phyloP scores from a whole-genome alignment of 2,329 filamentous ascomycete species.

The Periconia digitata region DNA sequence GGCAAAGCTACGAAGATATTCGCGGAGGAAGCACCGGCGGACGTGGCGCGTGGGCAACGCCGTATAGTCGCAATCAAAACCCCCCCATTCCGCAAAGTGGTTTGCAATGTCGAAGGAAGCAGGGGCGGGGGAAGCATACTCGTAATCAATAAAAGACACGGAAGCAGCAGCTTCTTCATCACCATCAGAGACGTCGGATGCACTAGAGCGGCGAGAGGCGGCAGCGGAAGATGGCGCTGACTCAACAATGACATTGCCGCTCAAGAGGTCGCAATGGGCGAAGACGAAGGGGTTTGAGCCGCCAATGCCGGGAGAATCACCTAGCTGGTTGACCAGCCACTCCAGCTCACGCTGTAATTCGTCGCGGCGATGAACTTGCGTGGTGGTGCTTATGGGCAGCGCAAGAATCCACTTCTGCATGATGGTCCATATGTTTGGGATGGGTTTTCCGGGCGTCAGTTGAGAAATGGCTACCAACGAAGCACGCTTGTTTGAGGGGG shows the following conservation, averaged over 20 bases:
- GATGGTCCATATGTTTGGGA: constrained; percentile 91
- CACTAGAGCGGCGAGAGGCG: constrained; percentile 35
- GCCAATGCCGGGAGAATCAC: constrained; percentile 75
- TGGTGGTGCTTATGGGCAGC: constrained; percentile 71
- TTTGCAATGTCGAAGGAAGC: constrained; percentile 96
- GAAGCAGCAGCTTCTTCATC: constrained; percentile 27
- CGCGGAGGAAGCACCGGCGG: constrained; percentile 76
- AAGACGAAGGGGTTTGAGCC: constrained; percentile 75
- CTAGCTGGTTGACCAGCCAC: constrained; percentile 69
- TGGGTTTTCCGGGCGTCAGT: constrained; percentile 65
- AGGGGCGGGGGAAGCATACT: constrained; percentile 92
- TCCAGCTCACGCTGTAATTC: constrained; percentile 74
- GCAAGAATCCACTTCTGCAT: constrained; percentile 95
- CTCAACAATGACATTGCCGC: constrained; percentile 90
- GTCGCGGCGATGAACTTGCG: constrained; percentile 67
- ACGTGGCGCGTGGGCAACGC: constrained; percentile 77
- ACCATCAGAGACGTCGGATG: constrained; percentile 33
- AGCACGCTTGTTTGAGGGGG: constrained; percentile 36
- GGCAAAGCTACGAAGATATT: constrained; percentile 77
- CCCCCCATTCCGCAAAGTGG: constrained; percentile 98
- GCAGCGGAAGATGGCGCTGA: constrained; percentile 47
- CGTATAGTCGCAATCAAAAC: constrained; percentile 90
- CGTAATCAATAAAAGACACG: constrained; percentile 87
- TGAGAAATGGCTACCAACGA: constrained; percentile 40
- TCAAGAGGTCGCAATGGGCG: constrained; percentile 93